phyloP scores from a whole-genome alignment of 1,139 yeast genomes.

The Candida tetrigidarum region DNA sequence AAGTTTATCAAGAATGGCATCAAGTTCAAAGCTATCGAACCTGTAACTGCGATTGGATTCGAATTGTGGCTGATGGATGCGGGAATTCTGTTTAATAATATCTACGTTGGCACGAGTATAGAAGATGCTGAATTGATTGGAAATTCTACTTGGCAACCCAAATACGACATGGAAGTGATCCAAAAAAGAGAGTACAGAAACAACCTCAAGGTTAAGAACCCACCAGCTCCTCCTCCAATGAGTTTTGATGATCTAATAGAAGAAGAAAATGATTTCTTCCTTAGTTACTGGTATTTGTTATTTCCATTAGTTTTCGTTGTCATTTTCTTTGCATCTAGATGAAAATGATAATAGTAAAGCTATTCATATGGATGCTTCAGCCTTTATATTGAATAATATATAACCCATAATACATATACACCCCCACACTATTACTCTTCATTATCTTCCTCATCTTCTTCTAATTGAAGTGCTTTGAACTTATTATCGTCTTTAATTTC shows the following conservation, averaged over 20 bases:
- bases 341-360: background rate
- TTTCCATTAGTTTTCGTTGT: background rate
- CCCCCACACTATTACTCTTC: background rate
- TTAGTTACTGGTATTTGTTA: conserved; percentile 1
- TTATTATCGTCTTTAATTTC: conserved; percentile 1
- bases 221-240: conserved; percentile 47
- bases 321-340: background rate
- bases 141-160: conserved; percentile 70
- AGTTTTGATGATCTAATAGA: conserved; percentile 32
- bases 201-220: conserved; percentile 42
- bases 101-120: conserved; percentile 82
- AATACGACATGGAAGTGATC: conserved; percentile 57
- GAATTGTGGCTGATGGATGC: conserved; percentile 90
- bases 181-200: conserved; percentile 36
- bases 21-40: conserved; percentile 70
- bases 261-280: background rate
- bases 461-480: conserved; percentile 3
- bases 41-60: conserved; percentile 81
- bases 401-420: too few species aligned
- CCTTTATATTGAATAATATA: too few species aligned
- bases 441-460: background rate
- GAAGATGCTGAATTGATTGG: conserved; percentile 85
- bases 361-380: background rate
- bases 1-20: conserved; percentile 78
- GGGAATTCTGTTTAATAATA: conserved; percentile 76